Evolutionary conservation across 768 basidiomycete genomes (phyloP).

Genomic region (Gloeostereum incarnatum): DNA sequence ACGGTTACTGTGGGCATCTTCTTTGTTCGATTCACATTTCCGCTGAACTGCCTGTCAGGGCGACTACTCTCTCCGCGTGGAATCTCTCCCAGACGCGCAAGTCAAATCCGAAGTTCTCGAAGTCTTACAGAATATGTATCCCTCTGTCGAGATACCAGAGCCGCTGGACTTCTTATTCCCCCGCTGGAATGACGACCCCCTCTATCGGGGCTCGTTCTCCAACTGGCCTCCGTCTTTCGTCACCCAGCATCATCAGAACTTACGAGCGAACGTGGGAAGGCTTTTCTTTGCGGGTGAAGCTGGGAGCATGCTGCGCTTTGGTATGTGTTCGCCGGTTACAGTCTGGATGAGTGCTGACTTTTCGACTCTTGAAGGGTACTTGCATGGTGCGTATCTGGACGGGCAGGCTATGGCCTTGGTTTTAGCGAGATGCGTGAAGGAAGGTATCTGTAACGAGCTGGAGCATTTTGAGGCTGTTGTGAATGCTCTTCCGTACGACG

Average conservation of each 20-base stretch:
- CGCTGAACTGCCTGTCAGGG: slow-evolving; percentile 26
- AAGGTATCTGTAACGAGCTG: too few relatives aligned
- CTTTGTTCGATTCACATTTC: background rate
- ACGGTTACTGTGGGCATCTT: slow-evolving; percentile 40
- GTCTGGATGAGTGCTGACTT: slow-evolving; percentile 5
- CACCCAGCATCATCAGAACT: slow-evolving; percentile 39
- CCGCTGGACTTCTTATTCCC: slow-evolving; percentile 48
- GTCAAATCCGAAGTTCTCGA: slow-evolving; percentile 45
- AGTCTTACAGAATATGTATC: slow-evolving; percentile 54
- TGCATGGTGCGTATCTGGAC: slow-evolving; percentile 53
- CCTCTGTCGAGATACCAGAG: slow-evolving; percentile 39
- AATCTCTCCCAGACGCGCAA: slow-evolving; percentile 34
- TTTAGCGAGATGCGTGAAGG: too few relatives aligned
- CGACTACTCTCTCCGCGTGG: slow-evolving; percentile 51
- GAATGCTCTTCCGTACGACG: too few relatives aligned
- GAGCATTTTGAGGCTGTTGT: too few relatives aligned
- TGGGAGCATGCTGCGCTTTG: slow-evolving; percentile 47
- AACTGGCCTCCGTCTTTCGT: slow-evolving; percentile 64
- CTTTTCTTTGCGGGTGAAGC: slow-evolving; percentile 62
- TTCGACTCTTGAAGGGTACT: slow-evolving; percentile 29
- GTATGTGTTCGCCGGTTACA: slow-evolving; percentile 20
- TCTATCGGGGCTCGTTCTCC: slow-evolving; percentile 53
- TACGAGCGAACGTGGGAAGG: slow-evolving; percentile 42
- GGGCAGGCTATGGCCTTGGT: too few relatives aligned
- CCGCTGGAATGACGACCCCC: slow-evolving; percentile 43